Conservation (phyloP, 108 stramenopile genomes). For the Skeletonema potamos region DNA sequence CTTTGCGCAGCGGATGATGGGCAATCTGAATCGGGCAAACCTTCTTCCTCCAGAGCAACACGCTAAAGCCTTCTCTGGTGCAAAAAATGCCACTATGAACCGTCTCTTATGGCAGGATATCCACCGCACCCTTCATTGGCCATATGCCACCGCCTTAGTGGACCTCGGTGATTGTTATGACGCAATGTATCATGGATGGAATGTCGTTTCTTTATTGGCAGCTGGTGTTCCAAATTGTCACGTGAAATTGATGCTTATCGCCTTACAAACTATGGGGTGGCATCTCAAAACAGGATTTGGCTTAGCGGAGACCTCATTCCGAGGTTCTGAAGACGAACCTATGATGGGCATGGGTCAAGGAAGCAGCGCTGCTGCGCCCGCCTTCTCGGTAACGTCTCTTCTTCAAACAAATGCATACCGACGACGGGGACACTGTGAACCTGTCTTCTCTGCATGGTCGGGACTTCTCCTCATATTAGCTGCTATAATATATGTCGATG, state of each 20-base stretch:
- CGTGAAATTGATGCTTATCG: too few species aligned
- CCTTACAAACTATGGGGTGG: too few species aligned
- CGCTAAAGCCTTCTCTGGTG: not conserved
- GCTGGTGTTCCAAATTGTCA: not conserved
- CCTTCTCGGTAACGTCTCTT: not conserved
- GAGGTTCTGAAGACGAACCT: not conserved
- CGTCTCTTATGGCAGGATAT: not conserved
- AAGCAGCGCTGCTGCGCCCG: not conserved
- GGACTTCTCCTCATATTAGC: not conserved
- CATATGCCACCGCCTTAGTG: not conserved
- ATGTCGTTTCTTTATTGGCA: not conserved
- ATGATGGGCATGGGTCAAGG: slow-evolving; percentile 2
- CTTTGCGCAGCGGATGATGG: not conserved
- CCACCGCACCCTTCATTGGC: not conserved
- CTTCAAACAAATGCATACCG: not conserved
- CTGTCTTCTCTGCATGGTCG: not conserved
- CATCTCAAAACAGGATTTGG: slow-evolving; percentile 1
- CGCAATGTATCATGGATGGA: not conserved
- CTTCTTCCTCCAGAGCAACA: not conserved
- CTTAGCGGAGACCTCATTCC: not conserved
- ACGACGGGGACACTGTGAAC: not conserved
- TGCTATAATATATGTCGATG: slow-evolving; percentile 12
- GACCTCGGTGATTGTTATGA: not conserved
- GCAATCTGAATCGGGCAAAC: not conserved
- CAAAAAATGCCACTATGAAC: not conserved